Base-by-base conservation (phyloP, 257 asterid species). In the Marsdenia floribunda region DNA sequence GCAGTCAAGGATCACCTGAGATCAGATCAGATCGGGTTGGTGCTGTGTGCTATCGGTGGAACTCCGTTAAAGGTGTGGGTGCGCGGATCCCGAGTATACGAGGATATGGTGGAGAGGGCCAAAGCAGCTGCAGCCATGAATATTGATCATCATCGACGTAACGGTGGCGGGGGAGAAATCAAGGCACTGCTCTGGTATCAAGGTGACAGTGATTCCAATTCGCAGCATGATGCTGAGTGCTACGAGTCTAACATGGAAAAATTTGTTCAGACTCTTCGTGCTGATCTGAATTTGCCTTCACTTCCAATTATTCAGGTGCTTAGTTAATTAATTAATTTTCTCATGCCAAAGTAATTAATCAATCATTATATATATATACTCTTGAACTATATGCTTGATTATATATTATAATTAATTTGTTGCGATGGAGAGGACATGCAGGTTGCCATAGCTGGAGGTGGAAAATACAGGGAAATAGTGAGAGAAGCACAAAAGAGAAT, bases 41-140 rank as follows among this genome's bases (percentile, higher is more conserved):
- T 53, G 10, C 59, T 24, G 38, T 93, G 97, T 78, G 98, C 98
- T 35, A 83, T 93, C 61, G 97, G 98, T 0, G 98, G 98, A 16
- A 93, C 97, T 3, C 91, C 92, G 47, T 88, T 93, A 82, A 87
- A 79, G 81, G 89, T 89, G 82, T 91, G 98, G 98, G 95, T 76
- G 68, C 90, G 91, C 3, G 96, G 96, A 19, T 26, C 53, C 10
- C 84, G 80, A 19, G 70, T 89, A 75, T 93, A 89, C 72, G 95
- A 88, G 46, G 80, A 79, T 50, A 93, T 93, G 98, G 81, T 93
- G 60, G 82, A 85, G 98, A 22, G 88, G 19, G 57, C 89, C 59
- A 83, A 71, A 61, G 83, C 86, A 57, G 85, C 90, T 63, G 79
- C 29, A 82, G 83, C 49, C 49, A 44, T 44, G 49, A 44, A 44